Evolutionary conservation across 2,329 filamentous ascomycete genomes (phyloP).

Genomic region (Graphilbum fragrans): DNA sequence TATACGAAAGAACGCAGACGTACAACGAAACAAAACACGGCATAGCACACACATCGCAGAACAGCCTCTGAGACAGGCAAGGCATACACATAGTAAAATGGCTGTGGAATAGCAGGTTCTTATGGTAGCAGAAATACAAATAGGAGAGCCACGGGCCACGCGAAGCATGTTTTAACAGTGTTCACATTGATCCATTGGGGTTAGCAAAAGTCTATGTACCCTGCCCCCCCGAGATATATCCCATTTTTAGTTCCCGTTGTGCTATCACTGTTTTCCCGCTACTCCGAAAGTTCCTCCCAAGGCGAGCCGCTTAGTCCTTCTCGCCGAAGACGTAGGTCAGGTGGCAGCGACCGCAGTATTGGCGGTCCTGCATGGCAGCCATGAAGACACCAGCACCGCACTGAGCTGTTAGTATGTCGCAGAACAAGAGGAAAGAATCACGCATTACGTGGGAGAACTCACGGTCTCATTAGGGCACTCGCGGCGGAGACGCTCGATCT

Average conservation of each 20-base stretch:
- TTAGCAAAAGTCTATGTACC: background rate
- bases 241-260: background rate
- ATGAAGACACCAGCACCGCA: conserved; percentile 99
- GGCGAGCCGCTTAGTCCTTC: conserved; percentile 30
- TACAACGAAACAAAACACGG: too few relatives aligned
- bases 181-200: background rate
- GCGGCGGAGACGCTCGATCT: conserved; percentile 97
- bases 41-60: too few relatives aligned
- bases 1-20: too few relatives aligned
- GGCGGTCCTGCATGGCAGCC: conserved; percentile 99
- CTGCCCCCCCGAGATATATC: background rate
- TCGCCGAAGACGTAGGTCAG: conserved; percentile 64
- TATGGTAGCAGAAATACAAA: too few relatives aligned
- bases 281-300: conserved; percentile 9
- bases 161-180: background rate
- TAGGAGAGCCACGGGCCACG: too few relatives aligned
- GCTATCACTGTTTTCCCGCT: background rate
- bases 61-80: too few relatives aligned
- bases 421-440: rapidly evolving
- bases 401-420: conserved; percentile 28
- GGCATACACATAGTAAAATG: too few relatives aligned
- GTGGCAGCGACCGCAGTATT: conserved; percentile 79
- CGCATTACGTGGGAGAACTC: conserved; percentile 23
- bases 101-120: too few relatives aligned
- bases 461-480: conserved; percentile 91